Conservation (phyloP, 306 rosid species). For the Sicyos edulis region DNA sequence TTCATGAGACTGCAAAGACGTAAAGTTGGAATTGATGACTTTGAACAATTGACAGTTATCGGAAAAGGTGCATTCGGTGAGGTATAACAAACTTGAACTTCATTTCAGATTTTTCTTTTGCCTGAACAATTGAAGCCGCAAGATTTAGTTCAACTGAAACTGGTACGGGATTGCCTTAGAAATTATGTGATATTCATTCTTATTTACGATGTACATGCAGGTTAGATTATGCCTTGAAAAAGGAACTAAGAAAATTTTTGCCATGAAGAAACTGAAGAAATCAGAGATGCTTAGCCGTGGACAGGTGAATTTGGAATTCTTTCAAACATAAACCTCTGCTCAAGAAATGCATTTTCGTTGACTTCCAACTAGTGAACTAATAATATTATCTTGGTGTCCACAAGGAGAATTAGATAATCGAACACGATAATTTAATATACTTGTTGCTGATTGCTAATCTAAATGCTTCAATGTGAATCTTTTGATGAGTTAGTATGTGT, state of each 20-base stretch:
- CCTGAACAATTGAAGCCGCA: not conserved
- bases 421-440: not conserved
- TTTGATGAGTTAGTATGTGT: not conserved
- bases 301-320: slow-evolving; percentile 48
- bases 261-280: slow-evolving; percentile 95
- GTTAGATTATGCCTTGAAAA: slow-evolving; percentile 86
- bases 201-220: slow-evolving; percentile 33
- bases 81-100: slow-evolving; percentile 35
- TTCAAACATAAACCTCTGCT: slow-evolving; percentile 5
- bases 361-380: not conserved
- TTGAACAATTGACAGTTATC: slow-evolving; percentile 80
- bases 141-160: slow-evolving; percentile 1
- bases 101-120: not conserved
- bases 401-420: not conserved
- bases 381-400: not conserved
- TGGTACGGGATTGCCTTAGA: not conserved
- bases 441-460: not conserved
- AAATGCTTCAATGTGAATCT: not conserved
- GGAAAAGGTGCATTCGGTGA: slow-evolving; percentile 99
- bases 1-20: slow-evolving; percentile 92
- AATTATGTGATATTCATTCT: not conserved
- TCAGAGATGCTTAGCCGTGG: slow-evolving; percentile 99
- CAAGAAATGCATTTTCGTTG: slow-evolving; percentile 1
- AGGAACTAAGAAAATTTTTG: slow-evolving; percentile 74
- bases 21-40: slow-evolving; percentile 90